phyloP scores from a whole-genome alignment of 345 rosid genomes.

The Bruguiera sexangula region DNA sequence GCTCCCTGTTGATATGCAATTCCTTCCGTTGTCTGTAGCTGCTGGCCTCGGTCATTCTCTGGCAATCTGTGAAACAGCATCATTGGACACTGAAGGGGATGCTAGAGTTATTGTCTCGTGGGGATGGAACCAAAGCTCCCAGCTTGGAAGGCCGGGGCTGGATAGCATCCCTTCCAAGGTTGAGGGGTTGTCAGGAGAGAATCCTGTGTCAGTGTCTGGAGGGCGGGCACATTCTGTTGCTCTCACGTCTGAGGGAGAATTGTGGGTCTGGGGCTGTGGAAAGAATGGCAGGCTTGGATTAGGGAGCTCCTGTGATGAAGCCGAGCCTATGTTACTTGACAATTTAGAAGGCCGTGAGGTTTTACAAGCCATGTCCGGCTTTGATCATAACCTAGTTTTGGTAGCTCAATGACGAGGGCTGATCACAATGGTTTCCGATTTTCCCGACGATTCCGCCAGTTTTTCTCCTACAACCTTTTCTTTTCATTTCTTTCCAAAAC shows the following conservation, averaged over 20 bases:
- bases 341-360: slow-evolving; percentile 48
- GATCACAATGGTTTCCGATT: neutral
- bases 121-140: slow-evolving; percentile 86
- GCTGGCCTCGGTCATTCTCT: slow-evolving; percentile 94
- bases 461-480: neutral
- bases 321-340: slow-evolving; percentile 59
- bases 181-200: slow-evolving; percentile 51
- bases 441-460: neutral
- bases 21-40: slow-evolving; percentile 40
- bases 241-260: slow-evolving; percentile 57
- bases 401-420: slow-evolving; percentile 30
- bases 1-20: slow-evolving; percentile 47
- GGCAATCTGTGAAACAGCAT: slow-evolving; percentile 46
- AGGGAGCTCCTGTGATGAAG: slow-evolving; percentile 69
- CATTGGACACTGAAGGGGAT: slow-evolving; percentile 25
- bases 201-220: slow-evolving; percentile 46
- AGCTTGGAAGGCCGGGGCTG: slow-evolving; percentile 70
- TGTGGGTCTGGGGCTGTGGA: slow-evolving; percentile 91
- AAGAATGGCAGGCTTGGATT: slow-evolving; percentile 81
- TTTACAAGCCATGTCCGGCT: slow-evolving; percentile 64
- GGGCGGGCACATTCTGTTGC: slow-evolving; percentile 78
- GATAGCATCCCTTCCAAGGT: slow-evolving; percentile 48
- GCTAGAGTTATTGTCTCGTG: slow-evolving; percentile 48
- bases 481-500: neutral
- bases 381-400: slow-evolving; percentile 74